Base-by-base conservation (phyloP, 2,329 filamentous ascomycete species). In the Plenodomus lindquistii region DNA sequence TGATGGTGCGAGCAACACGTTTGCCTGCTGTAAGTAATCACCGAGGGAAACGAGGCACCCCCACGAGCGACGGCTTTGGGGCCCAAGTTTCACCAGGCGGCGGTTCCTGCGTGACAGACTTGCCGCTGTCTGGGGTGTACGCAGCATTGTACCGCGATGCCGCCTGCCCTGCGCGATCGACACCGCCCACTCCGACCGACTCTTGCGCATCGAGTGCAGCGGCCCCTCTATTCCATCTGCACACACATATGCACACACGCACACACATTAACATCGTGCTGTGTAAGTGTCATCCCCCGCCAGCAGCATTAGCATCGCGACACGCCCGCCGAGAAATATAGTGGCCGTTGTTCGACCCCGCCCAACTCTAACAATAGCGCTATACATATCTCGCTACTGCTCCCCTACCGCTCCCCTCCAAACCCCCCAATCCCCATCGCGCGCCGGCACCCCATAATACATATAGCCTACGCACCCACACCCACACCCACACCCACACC, bases 391-490 rank as follows among this genome's bases (percentile, higher is more conserved):
- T 41, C 51, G 45, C 53, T 43, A 37, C 44, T 40, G 18, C 39
- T 24, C 13, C 47, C 22, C 31, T 19, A 35, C 45, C 51, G 39
- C 46, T 51, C 57, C 56, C 54, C 54, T 56, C 60, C 50, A 56
- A 48, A 44, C 48, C 27, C n/a, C 53, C 54, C 50, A 53, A 54
- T 54, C 51, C 27, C 35, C 13, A 37, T 17, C 16, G 53, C 61
- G 56, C 55, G 54, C 58, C 57, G 54, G 47, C 52, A 56, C 56
- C 61, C 63, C 54, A 66, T 64, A 67, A 65, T 65, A 67, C n/a
- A n/a, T n/a, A n/a, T n/a, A n/a, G n/a, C n/a, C n/a, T n/a, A n/a
- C n/a, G n/a, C n/a, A 67, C 65, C 64, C 51, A 54, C 55, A 35
- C 40, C 35, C 22, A 16, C 47, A 31, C 34, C 40, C 41, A 24